phyloP scores from a whole-genome alignment of 768 basidiomycete genomes.

The Leccinum subgranulosum region DNA sequence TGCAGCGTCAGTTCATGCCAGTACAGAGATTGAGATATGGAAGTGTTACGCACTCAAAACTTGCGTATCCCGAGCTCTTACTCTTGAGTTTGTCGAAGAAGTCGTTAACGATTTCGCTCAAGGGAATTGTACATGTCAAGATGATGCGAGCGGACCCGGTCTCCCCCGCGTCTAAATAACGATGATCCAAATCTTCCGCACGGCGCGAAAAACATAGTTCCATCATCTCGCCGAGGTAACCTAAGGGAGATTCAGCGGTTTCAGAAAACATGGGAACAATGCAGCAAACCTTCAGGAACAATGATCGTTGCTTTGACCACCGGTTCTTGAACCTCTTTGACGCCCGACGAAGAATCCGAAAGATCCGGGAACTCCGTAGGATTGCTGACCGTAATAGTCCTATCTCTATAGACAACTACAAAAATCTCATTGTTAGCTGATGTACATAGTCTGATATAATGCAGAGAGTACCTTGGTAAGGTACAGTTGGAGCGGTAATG shows the following conservation, averaged over 20 bases:
- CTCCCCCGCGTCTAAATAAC: slow-evolving; percentile 67
- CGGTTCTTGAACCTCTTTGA: slow-evolving; percentile 85
- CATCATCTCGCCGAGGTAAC: slow-evolving; percentile 96
- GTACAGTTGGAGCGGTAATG: slow-evolving; percentile 93
- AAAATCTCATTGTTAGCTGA: not conserved
- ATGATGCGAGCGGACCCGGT: slow-evolving; percentile 58
- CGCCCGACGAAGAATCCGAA: slow-evolving; percentile 52
- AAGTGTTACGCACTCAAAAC: slow-evolving; percentile 69
- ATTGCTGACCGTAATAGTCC: slow-evolving; percentile 72
- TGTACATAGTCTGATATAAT: not conserved
- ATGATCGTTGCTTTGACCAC: slow-evolving; percentile 93
- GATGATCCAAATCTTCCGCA: slow-evolving; percentile 79
- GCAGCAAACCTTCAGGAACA: slow-evolving; percentile 75
- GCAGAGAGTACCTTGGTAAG: slow-evolving; percentile 65
- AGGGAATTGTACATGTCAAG: slow-evolving; percentile 78
- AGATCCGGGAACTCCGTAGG: slow-evolving; percentile 94
- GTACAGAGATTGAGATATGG: not conserved
- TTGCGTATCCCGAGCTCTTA: slow-evolving; percentile 86
- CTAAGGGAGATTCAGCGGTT: slow-evolving; percentile 35
- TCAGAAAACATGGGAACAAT: not conserved
- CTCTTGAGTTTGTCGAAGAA: slow-evolving; percentile 96
- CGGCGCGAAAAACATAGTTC: slow-evolving; percentile 85
- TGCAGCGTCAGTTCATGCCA: slow-evolving; percentile 4
- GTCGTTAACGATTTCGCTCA: slow-evolving; percentile 90
- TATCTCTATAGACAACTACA: slow-evolving; percentile 71